A percentile compares a stretch with the other conserved stretches of the same genome.
phyloP scores from a whole-genome alignment of 192 early-diverging fungal species.

The Rhizophagus clarus region DNA sequence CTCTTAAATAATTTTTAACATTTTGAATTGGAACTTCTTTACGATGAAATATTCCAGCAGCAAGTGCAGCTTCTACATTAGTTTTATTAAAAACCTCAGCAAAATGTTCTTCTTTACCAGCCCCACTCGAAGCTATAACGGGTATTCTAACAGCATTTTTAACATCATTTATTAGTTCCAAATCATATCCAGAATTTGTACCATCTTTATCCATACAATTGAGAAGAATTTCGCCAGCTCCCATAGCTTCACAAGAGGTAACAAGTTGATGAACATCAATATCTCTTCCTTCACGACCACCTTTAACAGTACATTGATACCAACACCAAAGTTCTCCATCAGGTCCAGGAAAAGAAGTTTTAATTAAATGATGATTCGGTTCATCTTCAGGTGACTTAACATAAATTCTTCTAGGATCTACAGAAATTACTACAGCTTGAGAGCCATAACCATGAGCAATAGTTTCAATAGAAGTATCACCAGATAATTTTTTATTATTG shows the following conservation, averaged over 20 bases:
- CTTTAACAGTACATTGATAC: constrained; percentile 99
- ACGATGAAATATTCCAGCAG: constrained; percentile 98
- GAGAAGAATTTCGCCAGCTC: constrained; percentile 95
- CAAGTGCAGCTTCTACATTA: constrained; percentile 92
- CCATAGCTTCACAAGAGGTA: constrained; percentile 82
- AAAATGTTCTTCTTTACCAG: constrained; percentile 88
- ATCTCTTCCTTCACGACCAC: constrained; percentile 94
- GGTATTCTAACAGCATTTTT: constrained; percentile 86
- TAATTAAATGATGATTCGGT: constrained; percentile 74
- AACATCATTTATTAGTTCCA: constrained; percentile 79
- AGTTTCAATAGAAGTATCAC: constrained; percentile 89
- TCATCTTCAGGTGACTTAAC: constrained; percentile 76
- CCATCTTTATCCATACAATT: constrained; percentile 99
- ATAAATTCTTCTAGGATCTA: constrained; percentile 95
- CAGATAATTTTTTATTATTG: constrained; percentile 55
- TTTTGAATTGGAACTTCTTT: constrained; percentile 85
- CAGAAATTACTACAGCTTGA: constrained; percentile 98
- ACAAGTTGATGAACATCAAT: constrained; percentile 92
- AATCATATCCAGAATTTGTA: constrained; percentile 95
- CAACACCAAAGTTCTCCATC: constrained; percentile 93
- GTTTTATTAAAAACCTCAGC: constrained; percentile 82
- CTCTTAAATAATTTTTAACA: constrained; percentile 77
- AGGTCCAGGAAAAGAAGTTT: constrained; percentile 78
- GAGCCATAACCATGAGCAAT: constrained; percentile 94
- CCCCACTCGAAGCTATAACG: constrained; percentile 97